Evolutionary conservation across 306 rosid species (phyloP), one percentile per base, ranked within the genome.

Genomic region (Vachellia collinsii): DNA sequence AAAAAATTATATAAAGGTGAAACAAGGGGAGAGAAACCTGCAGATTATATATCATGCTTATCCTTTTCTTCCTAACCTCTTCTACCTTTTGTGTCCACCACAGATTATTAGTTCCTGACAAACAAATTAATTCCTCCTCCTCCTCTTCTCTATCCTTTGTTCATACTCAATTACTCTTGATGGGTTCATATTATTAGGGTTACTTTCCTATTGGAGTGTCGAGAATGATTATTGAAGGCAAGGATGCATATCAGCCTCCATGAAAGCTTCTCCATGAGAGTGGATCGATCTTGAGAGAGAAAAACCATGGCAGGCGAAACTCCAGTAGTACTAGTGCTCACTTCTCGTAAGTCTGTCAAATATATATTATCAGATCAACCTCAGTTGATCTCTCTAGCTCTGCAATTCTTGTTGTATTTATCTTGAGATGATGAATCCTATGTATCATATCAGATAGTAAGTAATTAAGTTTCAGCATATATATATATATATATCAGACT

Each of bases 341-440:
- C 88, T 72, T 76, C 88, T 86, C 86, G 84, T 65, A 86, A 86
- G 23, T 86, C 88, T 86, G 88, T 86, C 88, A 85, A 46, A 47
- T 19, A 53, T 70, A 61, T 23, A 47, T 75, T n/a, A 25, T 54
- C 72, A 50, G 48, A 70, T 76, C 71, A 59, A 74, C 11, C 66
- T 10, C 10, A 66, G 6, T 51, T 48, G 34, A 65, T 74, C 75
- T 74, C 68, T 64, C 68, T 73, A 25, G 17, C 61, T 54, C 9
- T 54, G 47, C 74, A 11, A 29, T 42, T 29, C 61, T n/a, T n/a
- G n/a, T 29, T 63, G 9, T 34, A 29, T 34, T 29, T 16, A 16
- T 64, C 25, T 39, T 8, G 1, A 68, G 50, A 41, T 62, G 68
- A 13, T 62, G 68, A 29, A 11, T 68, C 59, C 11, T 39, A 10